Evolutionary conservation across 2,329 filamentous ascomycete species (phyloP).

Genomic region (Hypoxylon sp.): DNA sequence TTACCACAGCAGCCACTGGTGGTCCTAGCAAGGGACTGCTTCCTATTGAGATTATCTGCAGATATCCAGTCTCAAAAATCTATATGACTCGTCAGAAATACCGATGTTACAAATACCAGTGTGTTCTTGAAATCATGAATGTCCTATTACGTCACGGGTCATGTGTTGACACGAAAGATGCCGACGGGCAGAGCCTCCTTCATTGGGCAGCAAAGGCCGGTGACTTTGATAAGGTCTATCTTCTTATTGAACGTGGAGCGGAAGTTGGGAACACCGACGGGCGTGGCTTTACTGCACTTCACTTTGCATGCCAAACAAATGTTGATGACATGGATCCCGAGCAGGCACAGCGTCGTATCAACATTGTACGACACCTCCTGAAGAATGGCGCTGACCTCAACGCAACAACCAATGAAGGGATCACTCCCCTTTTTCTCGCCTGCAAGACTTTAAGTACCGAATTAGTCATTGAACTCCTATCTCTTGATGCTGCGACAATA

Average conservation of each 20-base stretch:
- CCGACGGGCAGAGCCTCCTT: not conserved
- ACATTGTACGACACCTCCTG: not conserved
- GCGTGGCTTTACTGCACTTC: not conserved
- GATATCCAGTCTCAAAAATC: not conserved
- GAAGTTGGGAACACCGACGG: not conserved
- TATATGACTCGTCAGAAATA: not conserved
- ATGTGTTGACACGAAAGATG: not conserved
- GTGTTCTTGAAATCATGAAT: not conserved
- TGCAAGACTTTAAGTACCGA: not conserved
- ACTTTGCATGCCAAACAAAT: not conserved
- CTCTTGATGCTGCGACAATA: not conserved
- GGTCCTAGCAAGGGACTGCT: conserved; percentile 7
- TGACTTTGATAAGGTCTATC: not conserved
- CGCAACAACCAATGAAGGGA: not conserved
- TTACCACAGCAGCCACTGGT: not conserved
- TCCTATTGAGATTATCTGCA: not conserved
- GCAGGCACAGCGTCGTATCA: not conserved
- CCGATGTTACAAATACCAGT: not conserved
- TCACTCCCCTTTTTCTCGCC: not conserved
- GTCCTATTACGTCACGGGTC: not conserved
- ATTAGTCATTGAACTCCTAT: not conserved
- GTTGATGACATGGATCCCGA: not conserved
- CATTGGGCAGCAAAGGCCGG: conserved; percentile 1
- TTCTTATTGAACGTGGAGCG: not conserved
- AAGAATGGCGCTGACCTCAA: not conserved